Percentiles rank a stretch among this genome's conserved stretches.
phyloP scores from a whole-genome alignment of 2,329 filamentous ascomycete genomes.

The Aspergillus tubingensis region DNA sequence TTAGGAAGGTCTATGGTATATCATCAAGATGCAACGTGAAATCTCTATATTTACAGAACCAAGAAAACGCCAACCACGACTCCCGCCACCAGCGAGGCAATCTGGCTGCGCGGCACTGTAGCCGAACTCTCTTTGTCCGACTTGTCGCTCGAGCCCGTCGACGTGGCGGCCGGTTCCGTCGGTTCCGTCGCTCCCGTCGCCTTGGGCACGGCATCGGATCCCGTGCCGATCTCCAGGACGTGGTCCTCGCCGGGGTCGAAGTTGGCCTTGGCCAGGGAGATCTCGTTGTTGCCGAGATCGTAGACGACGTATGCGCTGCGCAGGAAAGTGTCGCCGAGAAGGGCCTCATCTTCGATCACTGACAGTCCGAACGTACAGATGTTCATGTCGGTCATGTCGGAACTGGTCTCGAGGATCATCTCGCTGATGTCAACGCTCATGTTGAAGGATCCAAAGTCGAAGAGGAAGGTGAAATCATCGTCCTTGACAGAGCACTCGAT shows the following conservation, averaged over 20 bases:
- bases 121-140: neutral
- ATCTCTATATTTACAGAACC: neutral
- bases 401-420: constrained; percentile 56
- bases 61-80: neutral
- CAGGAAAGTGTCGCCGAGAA: constrained; percentile 74
- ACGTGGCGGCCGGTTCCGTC: neutral
- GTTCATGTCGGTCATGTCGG: constrained; percentile 44
- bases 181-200: constrained; percentile 37
- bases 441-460: constrained; percentile 55
- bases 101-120: neutral
- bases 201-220: constrained; percentile 50
- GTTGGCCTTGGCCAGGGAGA: constrained; percentile 68
- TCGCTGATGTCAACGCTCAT: constrained; percentile 59
- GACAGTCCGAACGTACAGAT: constrained; percentile 69
- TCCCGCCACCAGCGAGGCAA: neutral
- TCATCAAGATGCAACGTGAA: too few species aligned
- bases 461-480: constrained; percentile 52
- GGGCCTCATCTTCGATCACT: constrained; percentile 51
- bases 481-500: constrained; percentile 54
- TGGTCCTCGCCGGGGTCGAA: constrained; percentile 57
- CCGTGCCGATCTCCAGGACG: constrained; percentile 56
- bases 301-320: constrained; percentile 75
- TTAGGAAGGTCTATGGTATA: too few species aligned
- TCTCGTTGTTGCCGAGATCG: constrained; percentile 70
- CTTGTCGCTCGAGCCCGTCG: neutral